Base-by-base conservation (phyloP, 106 monocot genomes). In the Dioscorea alata region DNA sequence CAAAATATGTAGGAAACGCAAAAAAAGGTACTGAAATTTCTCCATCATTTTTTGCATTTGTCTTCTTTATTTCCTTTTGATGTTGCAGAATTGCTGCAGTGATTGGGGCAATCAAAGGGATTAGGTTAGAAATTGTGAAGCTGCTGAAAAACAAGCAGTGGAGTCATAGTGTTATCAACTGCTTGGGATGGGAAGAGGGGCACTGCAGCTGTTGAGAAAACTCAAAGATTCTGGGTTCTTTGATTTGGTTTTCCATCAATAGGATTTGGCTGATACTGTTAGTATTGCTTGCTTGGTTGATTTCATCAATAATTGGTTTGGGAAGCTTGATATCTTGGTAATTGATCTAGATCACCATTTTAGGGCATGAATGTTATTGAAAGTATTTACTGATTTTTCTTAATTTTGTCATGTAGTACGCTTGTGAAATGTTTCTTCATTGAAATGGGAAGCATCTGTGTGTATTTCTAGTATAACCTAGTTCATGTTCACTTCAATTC, bases 321-420 rank as follows among this genome's bases (percentile, higher is more conserved):
- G 74, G 4, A 67, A 75, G 19, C 60, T 67, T 14, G 75, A 67
- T 65, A 68, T 67, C 25, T 35, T 68, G 67, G 75, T 75, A 28
- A 33, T 16, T 18, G 4, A 54, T 16, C 18, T 18, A 16, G 5
- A 19, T 18, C 15, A 5, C 54, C 5, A 19, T 16, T 54, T 54
- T 54, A 54, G 54, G 54, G 54, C 54, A 42, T 42, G 9, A 6
- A 42, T 42, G 10, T 28, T 28, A 28, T 28, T 1, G 3, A 28
- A 28, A 28, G 1, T 3, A 28, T 17, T 12, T 12, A 51, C 17
- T 17, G 17, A 51, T 12, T 28, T 28, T 28, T 1, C 28, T 28
- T 28, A 28, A 28, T 28, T 28, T 28, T 28, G 3, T 28, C 28
- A n/a, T n/a, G n/a, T n/a, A n/a, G n/a, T n/a, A n/a, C n/a, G n/a